These are phyloP conservation scores for Candida awuae DNA, from an alignment of 805 yeast species.

Conservation along the genomic window DNA sequence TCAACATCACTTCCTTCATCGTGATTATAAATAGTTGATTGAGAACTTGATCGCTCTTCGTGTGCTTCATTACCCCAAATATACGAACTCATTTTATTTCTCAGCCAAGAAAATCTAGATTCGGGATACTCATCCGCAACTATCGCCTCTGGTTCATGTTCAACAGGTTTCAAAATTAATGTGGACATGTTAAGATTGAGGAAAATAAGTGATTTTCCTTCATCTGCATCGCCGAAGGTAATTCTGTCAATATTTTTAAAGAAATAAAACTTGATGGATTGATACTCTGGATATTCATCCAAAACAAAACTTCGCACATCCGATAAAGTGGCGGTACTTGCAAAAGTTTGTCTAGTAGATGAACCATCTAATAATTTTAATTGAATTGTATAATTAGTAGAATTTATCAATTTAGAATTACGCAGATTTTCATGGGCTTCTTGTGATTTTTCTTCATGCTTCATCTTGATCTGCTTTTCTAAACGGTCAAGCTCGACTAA, in stretches of 20 bases:
- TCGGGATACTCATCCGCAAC: conserved; percentile 5
- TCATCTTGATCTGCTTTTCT: conserved; percentile 14
- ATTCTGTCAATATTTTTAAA: conserved; percentile 50
- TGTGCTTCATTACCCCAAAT: conserved; percentile 8
- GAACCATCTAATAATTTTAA: conserved; percentile 62
- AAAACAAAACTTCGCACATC: conserved; percentile 60
- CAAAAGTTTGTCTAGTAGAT: conserved; percentile 45
- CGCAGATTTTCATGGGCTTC: conserved; percentile 20
- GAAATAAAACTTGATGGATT: conserved; percentile 42
- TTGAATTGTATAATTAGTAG: conserved; percentile 39
- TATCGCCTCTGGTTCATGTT: conserved; percentile 17
- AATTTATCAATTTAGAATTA: conserved; percentile 15
- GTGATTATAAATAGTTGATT: neutral
- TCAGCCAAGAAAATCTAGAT: conserved; percentile 23
- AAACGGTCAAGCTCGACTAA: conserved; percentile 44
- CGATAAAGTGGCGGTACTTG: conserved; percentile 36
- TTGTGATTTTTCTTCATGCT: conserved; percentile 1
- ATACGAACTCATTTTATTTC: conserved; percentile 15
- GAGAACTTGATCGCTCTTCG: neutral
- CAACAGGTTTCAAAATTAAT: conserved; percentile 57
- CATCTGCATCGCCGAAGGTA: conserved; percentile 56
- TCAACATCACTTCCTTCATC: conserved; percentile 18
- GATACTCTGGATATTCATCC: conserved; percentile 37
- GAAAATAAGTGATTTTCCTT: conserved; percentile 41
- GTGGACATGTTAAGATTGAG: conserved; percentile 64